These are phyloP conservation scores for Cryptosporidium tyzzeri DNA, from an alignment of 169 alveolate species.

Conservation along the genomic window DNA sequence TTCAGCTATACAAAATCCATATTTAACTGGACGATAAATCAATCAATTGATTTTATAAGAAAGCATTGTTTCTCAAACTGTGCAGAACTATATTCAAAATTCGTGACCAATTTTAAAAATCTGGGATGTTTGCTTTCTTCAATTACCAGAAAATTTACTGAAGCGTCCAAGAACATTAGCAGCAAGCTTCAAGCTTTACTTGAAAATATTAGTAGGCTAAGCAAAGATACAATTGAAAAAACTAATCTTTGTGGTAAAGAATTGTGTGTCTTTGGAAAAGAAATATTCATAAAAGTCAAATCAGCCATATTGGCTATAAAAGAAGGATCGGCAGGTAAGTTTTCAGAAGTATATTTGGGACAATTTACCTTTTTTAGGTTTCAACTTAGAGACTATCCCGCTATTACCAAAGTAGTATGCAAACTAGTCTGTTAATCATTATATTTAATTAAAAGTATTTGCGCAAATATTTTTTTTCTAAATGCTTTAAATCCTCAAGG, in stretches of 20 bases:
- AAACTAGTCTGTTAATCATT: conserved; percentile 17
- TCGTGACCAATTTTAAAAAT: neutral
- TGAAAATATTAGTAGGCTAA: neutral
- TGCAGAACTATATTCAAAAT: neutral
- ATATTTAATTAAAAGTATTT: neutral
- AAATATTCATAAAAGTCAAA: neutral
- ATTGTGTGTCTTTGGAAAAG: neutral
- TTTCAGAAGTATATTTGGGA: neutral
- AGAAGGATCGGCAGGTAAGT: conserved; percentile 17
- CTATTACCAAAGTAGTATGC: conserved; percentile 49
- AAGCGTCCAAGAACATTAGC: neutral
- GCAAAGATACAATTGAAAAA: neutral
- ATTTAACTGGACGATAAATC: neutral
- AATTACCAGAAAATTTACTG: neutral
- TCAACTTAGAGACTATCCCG: conserved; percentile 53
- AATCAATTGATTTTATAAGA: neutral
- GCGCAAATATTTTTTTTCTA: neutral
- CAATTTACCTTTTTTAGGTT: conserved; percentile 20
- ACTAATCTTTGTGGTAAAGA: neutral
- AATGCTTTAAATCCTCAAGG: neutral
- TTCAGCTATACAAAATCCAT: neutral
- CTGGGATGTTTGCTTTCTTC: neutral
- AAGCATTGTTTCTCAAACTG: neutral
- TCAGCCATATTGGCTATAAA: neutral
- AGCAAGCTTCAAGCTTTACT: neutral